Evolutionary conservation across 2,329 filamentous ascomycete genomes (phyloP), one percentile per base, ranked within the genome.

Genomic region (Clarireedia sp.): DNA sequence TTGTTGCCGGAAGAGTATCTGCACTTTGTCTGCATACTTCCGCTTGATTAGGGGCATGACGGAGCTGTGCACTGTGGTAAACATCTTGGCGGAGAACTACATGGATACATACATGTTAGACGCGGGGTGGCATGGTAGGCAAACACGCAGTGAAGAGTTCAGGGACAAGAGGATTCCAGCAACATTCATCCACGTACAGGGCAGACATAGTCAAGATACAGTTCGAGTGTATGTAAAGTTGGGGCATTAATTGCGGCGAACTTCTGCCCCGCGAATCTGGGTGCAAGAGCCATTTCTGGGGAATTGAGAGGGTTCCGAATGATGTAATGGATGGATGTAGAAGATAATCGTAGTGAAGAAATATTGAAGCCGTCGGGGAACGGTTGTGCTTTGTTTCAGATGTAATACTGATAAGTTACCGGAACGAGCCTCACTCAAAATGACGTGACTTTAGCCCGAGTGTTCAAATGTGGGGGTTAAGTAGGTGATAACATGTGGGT

Each of bases 191-290:
- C 17, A 47, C 41, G 3, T 8, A 56, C 54, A 17, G 90, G 90
- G 71, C 91, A 96, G 67, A 90, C 87, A 75, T 95, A 96, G 77
- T 96, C 91, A 63, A 96, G 83, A 72, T 88, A 85, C 51, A 86
- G 60, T 69, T 86, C 82, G 49, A 85, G 69, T 0, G 81, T 84
- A 73, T 85, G 81, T 16, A 76, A 70, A 5, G 78, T 72, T 40
- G 74, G 71, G 7, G 74, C 68, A 16, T 73, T 67, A 16, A 68
- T 63, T 10, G 71, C 58, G 2, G 70, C 6, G 29, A 90, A 78
- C 70, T 81, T 86, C 66, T 88, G 85, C 60, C 82, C 87, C 16
- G 83, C 85, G 74, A 89, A 90, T 68, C 86, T 89, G 63, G 87
- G 87, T 62, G 86, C 81, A 64, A 91, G 79, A 29, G 87, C 85